A percentile compares a stretch with the other conserved stretches of the same genome.
Evolutionary conservation across 225 moss, liverwort and hornwort species (phyloP).

Genomic region (Bryoerythrophyllum caledonicum): DNA sequence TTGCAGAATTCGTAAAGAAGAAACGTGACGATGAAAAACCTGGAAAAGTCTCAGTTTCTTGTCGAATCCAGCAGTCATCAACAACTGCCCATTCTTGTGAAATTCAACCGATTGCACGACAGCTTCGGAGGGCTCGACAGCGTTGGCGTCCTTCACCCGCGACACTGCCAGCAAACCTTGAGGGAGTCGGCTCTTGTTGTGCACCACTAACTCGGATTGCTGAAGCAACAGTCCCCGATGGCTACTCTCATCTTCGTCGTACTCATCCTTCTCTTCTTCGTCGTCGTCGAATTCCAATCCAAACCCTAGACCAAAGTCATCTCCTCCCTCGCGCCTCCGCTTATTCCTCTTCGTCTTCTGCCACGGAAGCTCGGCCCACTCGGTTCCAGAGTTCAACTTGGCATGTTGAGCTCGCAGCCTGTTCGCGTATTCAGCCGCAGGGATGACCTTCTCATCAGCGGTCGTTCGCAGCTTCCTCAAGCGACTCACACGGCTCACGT

Average conservation of each 20-base stretch:
- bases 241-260: constrained; percentile 29
- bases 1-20: neutral
- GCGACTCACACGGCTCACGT: constrained; percentile 56
- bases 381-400: constrained; percentile 69
- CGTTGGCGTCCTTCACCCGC: constrained; percentile 77
- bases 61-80: constrained; percentile 89
- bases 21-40: constrained; percentile 34
- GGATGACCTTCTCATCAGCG: constrained; percentile 54
- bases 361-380: constrained; percentile 88
- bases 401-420: constrained; percentile 81
- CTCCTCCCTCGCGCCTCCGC: constrained; percentile 35
- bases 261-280: constrained; percentile 36
- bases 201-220: constrained; percentile 68
- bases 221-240: constrained; percentile 41
- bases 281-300: too few relatives aligned
- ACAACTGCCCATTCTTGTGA: constrained; percentile 78
- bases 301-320: constrained; percentile 41
- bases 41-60: constrained; percentile 89
- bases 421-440: constrained; percentile 68
- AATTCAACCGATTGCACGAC: constrained; percentile 90
- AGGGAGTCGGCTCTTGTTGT: constrained; percentile 67
- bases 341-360: constrained; percentile 59
- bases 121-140: constrained; percentile 65
- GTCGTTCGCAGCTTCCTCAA: constrained; percentile 75
- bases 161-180: constrained; percentile 71